Base-by-base conservation (phyloP, 257 asterid genomes). In the Euphrasia confusa region DNA sequence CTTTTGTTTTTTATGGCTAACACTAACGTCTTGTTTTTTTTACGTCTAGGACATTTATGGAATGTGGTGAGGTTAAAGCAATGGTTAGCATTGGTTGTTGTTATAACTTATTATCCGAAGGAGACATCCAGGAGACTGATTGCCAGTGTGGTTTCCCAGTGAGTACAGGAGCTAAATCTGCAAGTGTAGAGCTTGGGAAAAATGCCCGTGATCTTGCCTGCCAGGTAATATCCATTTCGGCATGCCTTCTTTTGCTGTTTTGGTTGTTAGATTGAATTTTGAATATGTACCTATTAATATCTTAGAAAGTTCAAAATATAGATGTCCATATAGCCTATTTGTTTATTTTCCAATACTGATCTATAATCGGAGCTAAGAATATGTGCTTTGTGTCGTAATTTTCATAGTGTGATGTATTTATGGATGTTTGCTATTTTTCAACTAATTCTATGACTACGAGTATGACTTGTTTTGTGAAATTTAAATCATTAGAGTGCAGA, bases 161-260 rank as follows among this genome's bases (percentile, higher is more conserved):
- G 76, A 91, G 98, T 67, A 68, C 70, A 57, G 94, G 92, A 60
- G 89, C 83, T 69, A 84, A 76, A 77, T 73, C 75, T 75, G 73
- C 83, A 60, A 69, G 82, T 55, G 67, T 78, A 60, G 44, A 58
- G 65, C 82, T 88, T 9, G 93, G 85, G 44, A 86, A 73, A 72
- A 83, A 49, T 84, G 90, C 93, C 18, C 87, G 93, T 45, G 96
- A 86, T 79, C 96, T 91, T 64, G 95, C 98, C 59, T 88, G 98
- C 71, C 98, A 91, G 95, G 98, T 91, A 64, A 42, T 58, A 21
- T 61, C 54, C 60, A 52, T 68, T 63, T 15, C 55, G 66, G 52
- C 65, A 33, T 67, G 32, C 15, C 50, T 27, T 40, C 52, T 11
- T 28, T 21, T 47, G 14, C 63, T 63, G 33, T 50, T 50, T 13